Base-by-base conservation (phyloP, 225 moss, liverwort and hornwort species). In the Pleurozium schreberi region DNA sequence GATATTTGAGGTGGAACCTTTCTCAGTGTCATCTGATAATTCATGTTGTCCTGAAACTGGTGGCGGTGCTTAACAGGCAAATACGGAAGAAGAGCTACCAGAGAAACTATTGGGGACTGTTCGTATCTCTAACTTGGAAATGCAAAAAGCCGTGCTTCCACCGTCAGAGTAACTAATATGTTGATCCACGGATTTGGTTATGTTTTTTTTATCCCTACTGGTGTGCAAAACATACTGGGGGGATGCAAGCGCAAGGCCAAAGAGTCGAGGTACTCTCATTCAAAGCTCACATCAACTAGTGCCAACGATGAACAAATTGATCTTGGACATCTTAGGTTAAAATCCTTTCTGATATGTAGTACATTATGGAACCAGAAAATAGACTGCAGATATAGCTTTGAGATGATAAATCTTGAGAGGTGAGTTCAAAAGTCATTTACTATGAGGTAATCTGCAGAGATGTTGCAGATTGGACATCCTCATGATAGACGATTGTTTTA, bases 11-110 rank as follows among this genome's bases (percentile, higher is more conserved):
- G 62, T 85, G 49, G 76, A 60, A 61, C 36, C 71, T 68, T 50
- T 40, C n/a, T 66, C 25, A 40, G 30, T 63, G 66, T 52, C 53
- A 58, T 91, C 71, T 67, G 76, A 82, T 88, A 18, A 87, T 82
- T 20, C 43, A 8, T 84, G 3, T 77, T 58, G 47, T 62, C 53
- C 64, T 81, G 61, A 87, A 60, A 86, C 31, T 90, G 89, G 70
- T 55, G 83, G 38, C 40, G 55, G 28, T 81, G 64, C 65, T 67
- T 71, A 86, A 87, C 95, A 98, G 97, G 98, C 95, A 36, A 96
- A 98, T 86, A 96, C 97, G 50, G 96, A 96, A 80, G 97, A 98
- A 88, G 98, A 98, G 91, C 92, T 98, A 60, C 98, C 98, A 8
- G 98, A 98, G 92, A 96, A 95, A 91, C 93, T 97, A 59, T 86